A percentile compares a stretch with the other conserved stretches of the same genome.
Conservation (phyloP, 2,329 filamentous ascomycete genomes). For the Zarea fungicola region DNA sequence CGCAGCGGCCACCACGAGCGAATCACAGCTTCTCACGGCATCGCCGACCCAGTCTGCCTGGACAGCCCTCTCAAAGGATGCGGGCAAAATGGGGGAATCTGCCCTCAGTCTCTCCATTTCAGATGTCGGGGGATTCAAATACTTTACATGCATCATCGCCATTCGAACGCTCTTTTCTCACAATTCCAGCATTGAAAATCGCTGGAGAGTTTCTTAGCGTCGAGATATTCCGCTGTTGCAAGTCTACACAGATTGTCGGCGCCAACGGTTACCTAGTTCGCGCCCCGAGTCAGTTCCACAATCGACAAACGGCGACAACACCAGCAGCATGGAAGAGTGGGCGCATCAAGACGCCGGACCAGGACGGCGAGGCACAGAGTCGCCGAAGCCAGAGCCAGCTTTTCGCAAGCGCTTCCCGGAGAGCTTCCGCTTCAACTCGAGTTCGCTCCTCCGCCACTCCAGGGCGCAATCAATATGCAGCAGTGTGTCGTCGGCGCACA, state of each 20-base stretch:
- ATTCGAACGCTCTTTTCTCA: too few relatives aligned
- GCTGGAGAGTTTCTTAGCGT: too few relatives aligned
- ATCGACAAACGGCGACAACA: neutral
- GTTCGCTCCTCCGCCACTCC: slow-evolving; percentile 27
- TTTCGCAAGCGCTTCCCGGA: slow-evolving; percentile 21
- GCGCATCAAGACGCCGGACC: neutral
- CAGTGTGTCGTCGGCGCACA: slow-evolving; percentile 32
- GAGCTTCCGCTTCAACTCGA: slow-evolving; percentile 17
- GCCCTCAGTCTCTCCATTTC: too few relatives aligned
- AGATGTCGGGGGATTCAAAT: too few relatives aligned
- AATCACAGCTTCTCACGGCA: slow-evolving; percentile 18
- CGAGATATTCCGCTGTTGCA: too few relatives aligned
- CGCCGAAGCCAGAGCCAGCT: neutral
- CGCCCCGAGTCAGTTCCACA: too few relatives aligned
- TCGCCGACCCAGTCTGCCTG: slow-evolving; percentile 1
- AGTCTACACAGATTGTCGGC: too few relatives aligned
- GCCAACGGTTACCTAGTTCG: too few relatives aligned
- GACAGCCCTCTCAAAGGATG: too few relatives aligned
- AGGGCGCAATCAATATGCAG: slow-evolving; percentile 18
- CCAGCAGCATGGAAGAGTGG: slow-evolving; percentile 2
- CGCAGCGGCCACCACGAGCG: slow-evolving; percentile 26
- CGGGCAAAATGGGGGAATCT: too few relatives aligned
- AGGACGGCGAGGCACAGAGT: neutral
- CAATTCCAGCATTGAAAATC: too few relatives aligned
- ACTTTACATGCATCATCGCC: too few relatives aligned